Conservation (phyloP, 2,329 filamentous ascomycete species). For the Penicillium paneum region DNA sequence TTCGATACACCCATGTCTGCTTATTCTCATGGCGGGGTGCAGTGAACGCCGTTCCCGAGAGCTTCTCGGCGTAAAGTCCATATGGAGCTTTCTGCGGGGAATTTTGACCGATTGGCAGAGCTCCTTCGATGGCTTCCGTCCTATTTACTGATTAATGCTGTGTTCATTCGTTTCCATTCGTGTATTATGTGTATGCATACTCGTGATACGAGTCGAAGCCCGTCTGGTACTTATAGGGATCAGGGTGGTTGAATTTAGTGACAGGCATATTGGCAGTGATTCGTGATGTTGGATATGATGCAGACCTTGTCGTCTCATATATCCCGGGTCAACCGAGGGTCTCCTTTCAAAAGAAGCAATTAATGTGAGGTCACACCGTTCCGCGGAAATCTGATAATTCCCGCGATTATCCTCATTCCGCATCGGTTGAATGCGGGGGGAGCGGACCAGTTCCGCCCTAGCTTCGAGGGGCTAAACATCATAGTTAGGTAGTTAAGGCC, state of each 20-base stretch:
- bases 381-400: background rate
- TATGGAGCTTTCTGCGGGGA: slow-evolving; percentile 76
- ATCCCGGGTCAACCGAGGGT: background rate
- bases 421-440: slow-evolving; percentile 20
- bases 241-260: slow-evolving; percentile 60
- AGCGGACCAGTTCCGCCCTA: slow-evolving; percentile 17
- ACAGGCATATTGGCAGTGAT: slow-evolving; percentile 54
- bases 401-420: slow-evolving; percentile 21
- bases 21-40: slow-evolving; percentile 66
- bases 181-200: slow-evolving; percentile 47
- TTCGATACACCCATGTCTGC: slow-evolving; percentile 70
- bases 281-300: background rate
- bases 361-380: background rate
- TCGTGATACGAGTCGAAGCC: slow-evolving; percentile 76
- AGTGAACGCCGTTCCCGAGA: slow-evolving; percentile 70
- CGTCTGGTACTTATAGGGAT: slow-evolving; percentile 73
- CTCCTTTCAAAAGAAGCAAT: background rate
- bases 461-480: background rate
- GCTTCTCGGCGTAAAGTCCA: slow-evolving; percentile 78
- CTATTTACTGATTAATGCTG: slow-evolving; percentile 41
- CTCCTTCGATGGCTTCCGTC: slow-evolving; percentile 70
- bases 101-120: slow-evolving; percentile 72
- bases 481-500: slow-evolving; percentile 1
- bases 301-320: background rate
- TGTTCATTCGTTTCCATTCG: background rate